Base-by-base conservation (phyloP, 2,329 filamentous ascomycete genomes). In the Camptophora hylomeconis region DNA sequence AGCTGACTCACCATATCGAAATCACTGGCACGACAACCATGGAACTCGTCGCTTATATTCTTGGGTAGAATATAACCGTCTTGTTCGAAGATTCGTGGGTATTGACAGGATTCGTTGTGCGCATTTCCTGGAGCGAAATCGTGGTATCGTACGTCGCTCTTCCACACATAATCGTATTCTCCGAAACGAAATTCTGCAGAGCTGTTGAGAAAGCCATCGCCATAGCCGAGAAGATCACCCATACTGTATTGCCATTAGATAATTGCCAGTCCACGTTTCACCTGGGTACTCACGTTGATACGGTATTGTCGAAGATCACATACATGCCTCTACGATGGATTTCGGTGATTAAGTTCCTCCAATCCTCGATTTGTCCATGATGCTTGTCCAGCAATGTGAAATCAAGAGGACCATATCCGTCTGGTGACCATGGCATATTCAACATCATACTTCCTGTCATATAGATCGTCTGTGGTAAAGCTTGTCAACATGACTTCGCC, bases 221-320 rank as follows among this genome's bases (percentile, higher is more conserved):
- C 26, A 44, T 67, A 69, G 11, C 58, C 60, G 26, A 69, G 55
- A 19, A 69, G 48, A 38, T 70, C 63, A 23, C 59, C 57, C 62
- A 69, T 63, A n/a, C 51, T n/a, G n/a, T n/a, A n/a, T n/a, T n/a
- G n/a, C n/a, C n/a, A n/a, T 57, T 17, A 10, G 6, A 28, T 17
- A 19, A 20, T 19, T 20, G 26, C 22, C 20, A 22, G 10, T 29
- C n/a, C n/a, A n/a, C n/a, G n/a, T n/a, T n/a, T n/a, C 6, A 20
- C 14, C 12, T 9, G 9, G 25, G 16, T n/a, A 38, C 49, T 43
- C 39, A 53, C 49, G 65, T 70, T 10, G 58, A 55, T 45, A 69
- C 58, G 5, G 66, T 69, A 41, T 69, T 67, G 41, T 69, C 66
- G 25, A 69, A 39, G 17, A 70, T 49, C 19, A 69, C 62, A 44